These are phyloP conservation scores for Fusarium sp. DNA, from an alignment of 2,329 filamentous ascomycete species.

Conservation along the genomic window DNA sequence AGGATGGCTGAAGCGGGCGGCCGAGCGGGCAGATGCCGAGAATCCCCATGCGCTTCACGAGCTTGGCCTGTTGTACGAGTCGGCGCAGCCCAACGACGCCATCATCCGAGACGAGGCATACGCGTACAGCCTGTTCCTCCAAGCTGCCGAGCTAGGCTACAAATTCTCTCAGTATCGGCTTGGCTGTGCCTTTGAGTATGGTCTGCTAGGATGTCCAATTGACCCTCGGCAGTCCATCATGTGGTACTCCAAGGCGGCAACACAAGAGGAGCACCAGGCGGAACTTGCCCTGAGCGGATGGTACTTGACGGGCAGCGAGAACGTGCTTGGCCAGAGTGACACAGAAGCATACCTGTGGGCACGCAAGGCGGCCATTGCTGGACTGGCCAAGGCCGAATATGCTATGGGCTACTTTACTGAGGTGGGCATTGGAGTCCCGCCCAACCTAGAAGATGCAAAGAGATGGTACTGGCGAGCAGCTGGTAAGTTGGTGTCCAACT, in stretches of 20 bases:
- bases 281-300: constrained; percentile 89
- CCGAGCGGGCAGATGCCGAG: constrained; percentile 86
- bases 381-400: constrained; percentile 93
- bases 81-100: constrained; percentile 74
- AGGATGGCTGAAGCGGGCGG: constrained; percentile 92
- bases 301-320: constrained; percentile 93
- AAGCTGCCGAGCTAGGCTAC: constrained; percentile 90
- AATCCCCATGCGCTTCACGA: constrained; percentile 97
- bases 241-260: constrained; percentile 93
- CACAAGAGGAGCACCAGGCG: constrained; percentile 93
- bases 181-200: constrained; percentile 91
- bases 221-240: constrained; percentile 88
- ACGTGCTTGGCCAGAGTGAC: constrained; percentile 90
- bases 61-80: constrained; percentile 75
- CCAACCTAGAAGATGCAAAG: constrained; percentile 94
- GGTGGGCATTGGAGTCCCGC: constrained; percentile 87
- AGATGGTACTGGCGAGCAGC: constrained; percentile 98
- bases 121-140: constrained; percentile 82
- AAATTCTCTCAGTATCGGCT: constrained; percentile 95
- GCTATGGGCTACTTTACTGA: constrained; percentile 98
- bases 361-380: constrained; percentile 88
- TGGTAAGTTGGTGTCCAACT: constrained; percentile 70
- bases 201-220: constrained; percentile 82
- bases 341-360: constrained; percentile 98
- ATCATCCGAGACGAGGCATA: constrained; percentile 86